Evolutionary conservation across 2,329 filamentous ascomycete species (phyloP), one percentile per base, ranked within the genome.

Genomic region (Paraphoma chrysanthemicola): DNA sequence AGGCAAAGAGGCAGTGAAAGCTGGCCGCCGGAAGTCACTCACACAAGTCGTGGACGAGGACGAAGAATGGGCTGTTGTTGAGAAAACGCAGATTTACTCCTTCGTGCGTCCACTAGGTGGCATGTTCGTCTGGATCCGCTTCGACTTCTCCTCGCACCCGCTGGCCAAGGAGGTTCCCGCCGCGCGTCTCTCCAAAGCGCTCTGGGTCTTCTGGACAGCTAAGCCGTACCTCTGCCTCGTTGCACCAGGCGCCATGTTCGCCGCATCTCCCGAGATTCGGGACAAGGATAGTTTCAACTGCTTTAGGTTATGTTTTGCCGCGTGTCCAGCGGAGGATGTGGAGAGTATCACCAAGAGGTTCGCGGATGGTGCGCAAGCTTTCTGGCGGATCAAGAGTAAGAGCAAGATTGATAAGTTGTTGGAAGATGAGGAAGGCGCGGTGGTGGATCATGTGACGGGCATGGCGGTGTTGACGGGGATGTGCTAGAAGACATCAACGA

Each of bases 61-160:
- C 79, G 78, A 81, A 17, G 90, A 90, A 55, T 95, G 91, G 88
- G 85, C 88, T 56, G 84, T 93, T 56, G 84, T 96, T 45, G 88
- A 88, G 68, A 93, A 90, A 78, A 89, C 86, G 1, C 83, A 84
- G 57, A 84, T 96, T 64, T 91, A 89, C 75, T 86, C 88, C 44
- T 97, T 96, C 71, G 78, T 85, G 64, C 92, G 90, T 83, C 93
- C 93, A 1, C 86, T 90, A 29, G 93, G 89, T 36, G 93, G 93
- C 71, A 97, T 97, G 93, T 97, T 97, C 75, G 78, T 96, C 53
- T 97, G 93, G 93, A 69, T 96, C 3, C 83, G 86, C 53, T 78
- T 95, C 58, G 83, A 87, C 71, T 90, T 93, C 66, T 85, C 89
- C 52, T 80, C 82, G 1, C 93, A 97, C 71, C 91, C 92, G 11